Evolutionary conservation across 2,329 filamentous ascomycete genomes (phyloP).

Genomic region (Colletotrichum orbiculare): DNA sequence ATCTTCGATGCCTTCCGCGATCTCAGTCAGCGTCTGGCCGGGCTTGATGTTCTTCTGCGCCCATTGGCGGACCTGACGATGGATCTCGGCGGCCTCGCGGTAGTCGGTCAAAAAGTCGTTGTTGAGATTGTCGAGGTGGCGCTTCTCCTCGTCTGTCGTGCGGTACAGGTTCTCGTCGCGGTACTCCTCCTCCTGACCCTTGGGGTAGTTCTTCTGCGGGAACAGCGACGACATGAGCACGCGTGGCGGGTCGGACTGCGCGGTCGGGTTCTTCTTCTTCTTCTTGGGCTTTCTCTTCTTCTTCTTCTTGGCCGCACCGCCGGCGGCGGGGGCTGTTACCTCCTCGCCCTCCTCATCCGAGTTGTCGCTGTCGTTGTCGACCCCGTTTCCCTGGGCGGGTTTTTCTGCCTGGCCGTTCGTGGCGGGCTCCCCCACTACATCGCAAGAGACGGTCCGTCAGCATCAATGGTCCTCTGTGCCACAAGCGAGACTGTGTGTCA

Average conservation of each 20-base stretch:
- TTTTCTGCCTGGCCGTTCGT: constrained; percentile 53
- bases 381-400: constrained; percentile 48
- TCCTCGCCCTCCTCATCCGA: constrained; percentile 65
- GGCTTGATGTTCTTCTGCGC: constrained; percentile 85
- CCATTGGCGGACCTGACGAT: constrained; percentile 87
- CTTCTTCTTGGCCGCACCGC: constrained; percentile 73
- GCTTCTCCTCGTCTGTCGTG: constrained; percentile 86
- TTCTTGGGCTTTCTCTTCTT: constrained; percentile 83
- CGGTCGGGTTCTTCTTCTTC: constrained; percentile 73
- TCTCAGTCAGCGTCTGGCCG: constrained; percentile 82
- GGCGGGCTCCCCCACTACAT: constrained; percentile 52
- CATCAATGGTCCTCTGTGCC: constrained; percentile 6
- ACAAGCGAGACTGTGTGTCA: background rate
- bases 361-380: constrained; percentile 58
- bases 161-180: constrained; percentile 80
- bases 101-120: constrained; percentile 82
- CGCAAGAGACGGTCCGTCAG: constrained; percentile 27
- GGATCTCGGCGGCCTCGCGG: constrained; percentile 83
- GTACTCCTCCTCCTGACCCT: constrained; percentile 84
- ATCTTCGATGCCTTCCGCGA: constrained; percentile 87
- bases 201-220: constrained; percentile 77
- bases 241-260: constrained; percentile 81
- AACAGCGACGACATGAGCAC: constrained; percentile 80
- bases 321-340: constrained; percentile 46
- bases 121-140: constrained; percentile 75